Evolutionary conservation across 768 basidiomycete species (phyloP).

Genomic region (Auricularia sp.): DNA sequence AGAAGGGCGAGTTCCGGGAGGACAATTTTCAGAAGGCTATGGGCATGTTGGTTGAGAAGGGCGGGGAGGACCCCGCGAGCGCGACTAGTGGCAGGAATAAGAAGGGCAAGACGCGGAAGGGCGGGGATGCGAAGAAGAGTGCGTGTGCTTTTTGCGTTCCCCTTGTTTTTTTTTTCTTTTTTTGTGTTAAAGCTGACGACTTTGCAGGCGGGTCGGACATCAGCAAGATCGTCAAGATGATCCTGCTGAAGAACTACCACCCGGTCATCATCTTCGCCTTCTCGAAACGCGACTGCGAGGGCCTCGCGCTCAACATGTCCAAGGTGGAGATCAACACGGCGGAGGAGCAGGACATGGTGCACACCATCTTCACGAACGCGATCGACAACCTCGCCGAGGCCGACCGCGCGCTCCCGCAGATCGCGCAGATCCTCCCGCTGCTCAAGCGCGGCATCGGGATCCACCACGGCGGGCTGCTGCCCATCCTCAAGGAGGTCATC

Average conservation of each 20-base stretch:
- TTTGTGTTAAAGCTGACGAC: conserved; percentile 33
- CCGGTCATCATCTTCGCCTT: conserved; percentile 98
- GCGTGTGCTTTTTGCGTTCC: conserved; percentile 34
- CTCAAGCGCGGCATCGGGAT: conserved; percentile 94
- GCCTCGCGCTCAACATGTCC: conserved; percentile 80
- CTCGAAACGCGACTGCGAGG: conserved; percentile 96
- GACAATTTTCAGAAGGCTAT: conserved; percentile 98
- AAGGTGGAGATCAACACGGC: conserved; percentile 92
- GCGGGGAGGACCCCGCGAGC: conserved; percentile 90
- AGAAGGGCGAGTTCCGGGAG: conserved; percentile 93
- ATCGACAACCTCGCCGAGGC: conserved; percentile 79
- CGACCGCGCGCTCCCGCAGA: conserved; percentile 87
- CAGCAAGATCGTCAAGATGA: conserved; percentile 96
- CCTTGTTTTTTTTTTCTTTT: conserved; percentile 6
- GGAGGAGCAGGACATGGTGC: conserved; percentile 82
- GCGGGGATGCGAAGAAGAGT: conserved; percentile 66
- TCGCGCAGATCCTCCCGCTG: conserved; percentile 83
- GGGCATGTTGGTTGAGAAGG: conserved; percentile 76
- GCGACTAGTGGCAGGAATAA: conserved; percentile 72
- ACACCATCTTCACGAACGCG: conserved; percentile 88
- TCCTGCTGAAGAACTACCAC: conserved; percentile 95
- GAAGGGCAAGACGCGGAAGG: conserved; percentile 90
- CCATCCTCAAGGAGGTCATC: conserved; percentile 97
- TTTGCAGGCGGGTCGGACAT: conserved; percentile 60
- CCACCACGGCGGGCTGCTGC: conserved; percentile 94